Conservation (phyloP, 2,329 filamentous ascomycete species). For the Verticillium isaacii region DNA sequence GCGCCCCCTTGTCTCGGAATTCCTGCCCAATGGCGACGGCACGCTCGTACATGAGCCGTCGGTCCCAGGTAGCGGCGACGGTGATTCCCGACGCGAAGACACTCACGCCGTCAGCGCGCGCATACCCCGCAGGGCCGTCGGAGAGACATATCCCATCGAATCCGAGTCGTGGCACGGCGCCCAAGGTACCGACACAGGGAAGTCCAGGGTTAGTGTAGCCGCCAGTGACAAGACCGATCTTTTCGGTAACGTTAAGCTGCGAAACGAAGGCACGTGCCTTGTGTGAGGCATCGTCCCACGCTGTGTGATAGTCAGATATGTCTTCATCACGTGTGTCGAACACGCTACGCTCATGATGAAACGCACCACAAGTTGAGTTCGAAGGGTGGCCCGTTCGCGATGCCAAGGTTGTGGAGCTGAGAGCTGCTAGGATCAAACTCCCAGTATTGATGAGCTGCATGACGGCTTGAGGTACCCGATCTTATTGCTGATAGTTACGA, state of each 20-base stretch:
- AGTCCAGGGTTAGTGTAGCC: neutral
- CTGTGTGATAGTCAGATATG: neutral
- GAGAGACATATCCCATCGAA: slow-evolving; percentile 43
- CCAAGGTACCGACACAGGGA: slow-evolving; percentile 38
- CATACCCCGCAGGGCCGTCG: slow-evolving; percentile 43
- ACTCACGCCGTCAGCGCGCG: slow-evolving; percentile 42
- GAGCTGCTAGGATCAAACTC: no score
- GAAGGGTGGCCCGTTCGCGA: no score
- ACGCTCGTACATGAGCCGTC: slow-evolving; percentile 48
- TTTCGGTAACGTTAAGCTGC: slow-evolving; percentile 13
- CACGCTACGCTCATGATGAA: no score
- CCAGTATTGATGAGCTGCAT: no score
- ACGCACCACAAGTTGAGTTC: no score
- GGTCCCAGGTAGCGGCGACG: slow-evolving; percentile 47
- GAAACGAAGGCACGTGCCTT: neutral
- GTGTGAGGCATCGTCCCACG: neutral
- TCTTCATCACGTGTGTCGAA: no score
- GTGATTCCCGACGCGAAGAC: slow-evolving; percentile 42
- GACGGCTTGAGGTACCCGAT: no score
- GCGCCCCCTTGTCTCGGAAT: slow-evolving; percentile 71
- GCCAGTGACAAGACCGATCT: slow-evolving; percentile 16
- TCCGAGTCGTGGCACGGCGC: slow-evolving; percentile 36
- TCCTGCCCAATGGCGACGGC: slow-evolving; percentile 73
- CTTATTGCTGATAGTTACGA: no score
- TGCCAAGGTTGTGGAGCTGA: no score